phyloP scores from a whole-genome alignment of 2,329 filamentous ascomycete genomes.

The Aureobasidium sp. region DNA sequence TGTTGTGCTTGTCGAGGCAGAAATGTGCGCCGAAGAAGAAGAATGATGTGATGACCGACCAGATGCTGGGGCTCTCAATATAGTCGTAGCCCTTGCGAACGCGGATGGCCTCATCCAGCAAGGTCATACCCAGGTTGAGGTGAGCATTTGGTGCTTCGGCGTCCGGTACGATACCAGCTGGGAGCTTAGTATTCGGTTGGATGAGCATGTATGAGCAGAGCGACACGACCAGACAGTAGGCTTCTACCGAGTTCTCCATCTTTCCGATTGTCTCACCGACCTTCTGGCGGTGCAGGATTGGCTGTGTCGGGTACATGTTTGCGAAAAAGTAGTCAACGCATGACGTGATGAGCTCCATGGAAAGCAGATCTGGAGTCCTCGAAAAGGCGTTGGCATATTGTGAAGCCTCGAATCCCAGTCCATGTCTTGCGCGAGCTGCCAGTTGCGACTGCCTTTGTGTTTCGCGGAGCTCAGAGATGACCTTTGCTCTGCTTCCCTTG shows the following conservation, averaged over 20 bases:
- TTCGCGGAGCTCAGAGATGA: constrained; percentile 53
- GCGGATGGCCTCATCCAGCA: constrained; percentile 50
- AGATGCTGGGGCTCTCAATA: constrained; percentile 45
- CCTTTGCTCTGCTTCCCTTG: constrained; percentile 53
- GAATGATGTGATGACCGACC: constrained; percentile 53
- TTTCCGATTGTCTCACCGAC: constrained; percentile 45
- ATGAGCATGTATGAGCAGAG: constrained; percentile 44
- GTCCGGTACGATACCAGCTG: constrained; percentile 33
- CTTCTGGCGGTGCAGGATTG: constrained; percentile 44
- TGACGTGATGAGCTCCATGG: constrained; percentile 40
- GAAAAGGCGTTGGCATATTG: constrained; percentile 34
- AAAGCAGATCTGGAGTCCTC: constrained; percentile 40
- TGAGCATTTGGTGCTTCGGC: constrained; percentile 39
- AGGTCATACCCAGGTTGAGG: constrained; percentile 42
- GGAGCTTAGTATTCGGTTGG: constrained; percentile 38
- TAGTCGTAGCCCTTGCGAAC: constrained; percentile 50
- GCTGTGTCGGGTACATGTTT: constrained; percentile 56
- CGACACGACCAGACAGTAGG: constrained; percentile 48
- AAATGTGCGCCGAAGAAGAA: constrained; percentile 54
- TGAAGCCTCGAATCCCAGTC: constrained; percentile 32
- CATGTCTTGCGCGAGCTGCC: constrained; percentile 28
- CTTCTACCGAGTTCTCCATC: constrained; percentile 45
- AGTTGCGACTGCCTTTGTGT: constrained; percentile 39
- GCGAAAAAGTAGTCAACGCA: constrained; percentile 55
- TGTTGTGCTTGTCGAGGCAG: constrained; percentile 52